These are phyloP conservation scores for Stramenopiles sp. DNA, from an alignment of 352 stramenopile genomes.

Conservation along the genomic window DNA sequence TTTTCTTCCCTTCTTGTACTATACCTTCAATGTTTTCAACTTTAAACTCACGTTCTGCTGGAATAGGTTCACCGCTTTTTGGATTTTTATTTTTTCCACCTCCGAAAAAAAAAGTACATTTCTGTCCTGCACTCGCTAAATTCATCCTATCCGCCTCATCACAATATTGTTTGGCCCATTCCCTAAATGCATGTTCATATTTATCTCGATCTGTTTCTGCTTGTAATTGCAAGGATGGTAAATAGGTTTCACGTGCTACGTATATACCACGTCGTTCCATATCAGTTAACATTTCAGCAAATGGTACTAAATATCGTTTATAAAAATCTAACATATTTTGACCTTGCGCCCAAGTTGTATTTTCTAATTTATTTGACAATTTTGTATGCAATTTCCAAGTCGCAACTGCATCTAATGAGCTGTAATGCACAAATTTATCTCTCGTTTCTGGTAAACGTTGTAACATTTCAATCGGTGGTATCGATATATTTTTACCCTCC, in stretches of 20 bases:
- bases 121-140: constrained; percentile 67
- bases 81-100: constrained; percentile 38
- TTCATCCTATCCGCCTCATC: constrained; percentile 84
- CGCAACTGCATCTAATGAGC: constrained; percentile 82
- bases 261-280: constrained; percentile 85
- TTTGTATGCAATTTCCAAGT: constrained; percentile 81
- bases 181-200: constrained; percentile 66
- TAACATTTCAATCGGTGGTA: constrained; percentile 51
- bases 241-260: no score
- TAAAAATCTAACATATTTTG: constrained; percentile 90
- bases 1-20: constrained; percentile 21
- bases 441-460: no score
- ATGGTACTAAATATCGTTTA: constrained; percentile 79
- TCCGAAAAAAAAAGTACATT: constrained; percentile 89
- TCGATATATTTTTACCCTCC: constrained; percentile 38
- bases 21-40: constrained; percentile 42
- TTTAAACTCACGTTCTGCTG: constrained; percentile 41
- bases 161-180: constrained; percentile 73
- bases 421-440: constrained; percentile 83
- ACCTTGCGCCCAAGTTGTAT: constrained; percentile 60
- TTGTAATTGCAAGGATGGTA: no score
- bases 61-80: constrained; percentile 42
- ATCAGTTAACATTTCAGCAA: constrained; percentile 91
- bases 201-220: no score
- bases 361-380: constrained; percentile 59